Evolutionary conservation across 176 grass and related monocot species (phyloP).

Genomic region (Dactylis glomerata): DNA sequence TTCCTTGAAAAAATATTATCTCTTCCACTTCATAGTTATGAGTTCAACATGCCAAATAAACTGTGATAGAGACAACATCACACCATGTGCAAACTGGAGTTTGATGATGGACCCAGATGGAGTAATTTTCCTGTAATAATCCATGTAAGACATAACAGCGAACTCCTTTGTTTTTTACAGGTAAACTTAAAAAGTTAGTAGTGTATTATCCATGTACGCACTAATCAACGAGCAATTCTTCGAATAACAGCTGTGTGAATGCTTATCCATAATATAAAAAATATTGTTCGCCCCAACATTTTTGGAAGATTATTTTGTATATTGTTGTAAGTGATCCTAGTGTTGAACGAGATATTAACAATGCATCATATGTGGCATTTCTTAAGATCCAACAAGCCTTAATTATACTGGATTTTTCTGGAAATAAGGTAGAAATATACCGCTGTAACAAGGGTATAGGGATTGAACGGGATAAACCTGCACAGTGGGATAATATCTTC

Average conservation of each 20-base stretch:
- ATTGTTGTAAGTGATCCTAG: neutral
- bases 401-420: neutral
- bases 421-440: neutral
- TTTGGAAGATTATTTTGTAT: neutral
- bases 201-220: neutral
- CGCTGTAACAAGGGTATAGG: neutral
- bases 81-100: constrained; percentile 7
- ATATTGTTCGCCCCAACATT: neutral
- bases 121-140: neutral
- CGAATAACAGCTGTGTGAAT: neutral
- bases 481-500: constrained; percentile 72
- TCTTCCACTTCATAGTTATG: neutral
- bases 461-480: constrained; percentile 44
- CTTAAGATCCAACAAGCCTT: neutral
- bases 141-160: neutral
- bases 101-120: constrained; percentile 1
- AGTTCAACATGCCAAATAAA: neutral
- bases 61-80: neutral
- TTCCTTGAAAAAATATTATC: neutral
- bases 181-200: neutral
- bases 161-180: neutral
- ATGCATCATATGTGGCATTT: neutral
- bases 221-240: neutral
- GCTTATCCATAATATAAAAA: neutral
- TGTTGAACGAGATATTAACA: neutral